Evolutionary conservation across 2,329 filamentous ascomycete genomes (phyloP).

Genomic region (Diaporthe vexans): DNA sequence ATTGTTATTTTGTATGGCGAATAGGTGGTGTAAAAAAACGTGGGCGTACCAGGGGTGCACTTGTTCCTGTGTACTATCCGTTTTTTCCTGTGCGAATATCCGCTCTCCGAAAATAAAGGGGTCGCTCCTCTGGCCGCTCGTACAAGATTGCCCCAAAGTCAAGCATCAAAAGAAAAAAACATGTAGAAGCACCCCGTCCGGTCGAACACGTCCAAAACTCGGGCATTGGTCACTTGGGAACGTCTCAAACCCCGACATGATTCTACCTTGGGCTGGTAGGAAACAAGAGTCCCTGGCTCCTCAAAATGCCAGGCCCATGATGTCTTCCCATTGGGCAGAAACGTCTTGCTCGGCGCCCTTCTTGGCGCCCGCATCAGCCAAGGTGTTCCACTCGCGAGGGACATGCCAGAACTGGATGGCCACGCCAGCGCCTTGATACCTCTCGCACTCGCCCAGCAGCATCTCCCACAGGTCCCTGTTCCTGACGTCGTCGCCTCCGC

Average conservation of each 20-base stretch:
- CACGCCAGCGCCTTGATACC: background rate
- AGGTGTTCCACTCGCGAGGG: slow-evolving; percentile 8
- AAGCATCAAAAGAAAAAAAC: background rate
- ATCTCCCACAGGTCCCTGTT: slow-evolving; percentile 68
- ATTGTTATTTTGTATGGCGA: too few species aligned
- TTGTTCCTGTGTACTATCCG: too few species aligned
- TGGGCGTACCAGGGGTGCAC: too few species aligned
- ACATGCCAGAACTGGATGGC: slow-evolving; percentile 6
- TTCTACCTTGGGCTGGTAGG: too few species aligned
- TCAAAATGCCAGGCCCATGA: background rate
- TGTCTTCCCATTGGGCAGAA: background rate
- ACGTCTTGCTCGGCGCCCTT: background rate
- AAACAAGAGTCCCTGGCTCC: too few species aligned
- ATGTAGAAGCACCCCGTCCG: background rate
- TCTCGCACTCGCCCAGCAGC: slow-evolving; percentile 47
- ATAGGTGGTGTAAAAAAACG: too few species aligned
- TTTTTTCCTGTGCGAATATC: too few species aligned
- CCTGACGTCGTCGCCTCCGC: slow-evolving; percentile 55
- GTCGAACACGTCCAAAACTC: background rate
- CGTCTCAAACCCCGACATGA: too few species aligned
- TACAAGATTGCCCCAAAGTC: background rate
- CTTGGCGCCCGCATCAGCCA: slow-evolving; percentile 5
- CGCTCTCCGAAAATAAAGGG: background rate
- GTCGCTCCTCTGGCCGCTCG: background rate
- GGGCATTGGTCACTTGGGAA: background rate